Conservation (phyloP, 805 yeast genomes). For the Naumovozyma dairenensis region DNA sequence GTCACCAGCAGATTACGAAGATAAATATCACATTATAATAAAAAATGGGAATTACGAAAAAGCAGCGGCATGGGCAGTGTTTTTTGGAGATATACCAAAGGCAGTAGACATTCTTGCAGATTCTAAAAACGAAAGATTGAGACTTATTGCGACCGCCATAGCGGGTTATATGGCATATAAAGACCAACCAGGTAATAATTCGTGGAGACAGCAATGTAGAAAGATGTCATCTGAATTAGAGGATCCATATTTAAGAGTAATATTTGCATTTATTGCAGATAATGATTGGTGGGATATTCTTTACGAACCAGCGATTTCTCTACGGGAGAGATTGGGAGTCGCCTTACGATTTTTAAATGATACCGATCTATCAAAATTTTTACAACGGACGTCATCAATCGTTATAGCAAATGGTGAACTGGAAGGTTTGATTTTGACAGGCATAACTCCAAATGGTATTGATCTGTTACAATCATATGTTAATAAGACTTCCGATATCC, state of each 20-base stretch:
- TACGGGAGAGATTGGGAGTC: conserved; percentile 82
- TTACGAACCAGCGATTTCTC: conserved; percentile 80
- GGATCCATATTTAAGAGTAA: conserved; percentile 81
- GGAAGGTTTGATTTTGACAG: conserved; percentile 85
- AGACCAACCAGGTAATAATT: conserved; percentile 42
- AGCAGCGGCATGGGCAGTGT: conserved; percentile 97
- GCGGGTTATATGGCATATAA: conserved; percentile 62
- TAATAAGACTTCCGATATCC: conserved; percentile 82
- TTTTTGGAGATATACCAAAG: conserved; percentile 74
- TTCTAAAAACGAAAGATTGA: conserved; percentile 59
- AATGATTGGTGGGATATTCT: conserved; percentile 94
- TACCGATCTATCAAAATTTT: conserved; percentile 60
- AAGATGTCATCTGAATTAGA: conserved; percentile 78
- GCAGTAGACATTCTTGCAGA: conserved; percentile 72
- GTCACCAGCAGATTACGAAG: conserved; percentile 64
- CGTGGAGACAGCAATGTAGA: conserved; percentile 93
- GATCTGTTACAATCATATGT: conserved; percentile 78
- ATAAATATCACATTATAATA: conserved; percentile 48
- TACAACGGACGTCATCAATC: conserved; percentile 57
- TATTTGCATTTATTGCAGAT: conserved; percentile 88
- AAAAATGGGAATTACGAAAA: conserved; percentile 58
- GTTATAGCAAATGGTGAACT: conserved; percentile 75
- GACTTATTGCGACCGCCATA: conserved; percentile 84
- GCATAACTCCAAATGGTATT: conserved; percentile 79
- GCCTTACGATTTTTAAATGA: conserved; percentile 81